A percentile compares a stretch with the other conserved stretches of the same genome.
Conservation (phyloP, 176 grass and related monocot genomes). For the Tillandsia leiboldiana region DNA sequence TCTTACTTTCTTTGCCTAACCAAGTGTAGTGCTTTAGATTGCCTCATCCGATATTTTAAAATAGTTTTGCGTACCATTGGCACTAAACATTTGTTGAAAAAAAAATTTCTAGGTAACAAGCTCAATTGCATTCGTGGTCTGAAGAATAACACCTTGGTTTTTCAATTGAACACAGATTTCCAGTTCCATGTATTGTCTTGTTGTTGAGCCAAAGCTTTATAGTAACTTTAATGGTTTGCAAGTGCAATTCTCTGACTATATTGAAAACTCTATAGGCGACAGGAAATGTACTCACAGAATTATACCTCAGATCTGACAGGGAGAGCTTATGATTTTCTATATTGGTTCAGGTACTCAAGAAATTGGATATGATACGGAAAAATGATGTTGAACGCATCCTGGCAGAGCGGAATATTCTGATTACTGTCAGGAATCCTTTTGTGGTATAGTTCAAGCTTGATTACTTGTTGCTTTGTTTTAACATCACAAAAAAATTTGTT, state of each 20-base stretch:
- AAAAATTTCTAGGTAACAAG: too few species aligned
- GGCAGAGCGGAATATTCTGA: slow-evolving; percentile 40
- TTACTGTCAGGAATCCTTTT: slow-evolving; percentile 38
- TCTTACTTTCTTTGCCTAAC: too few species aligned
- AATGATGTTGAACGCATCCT: slow-evolving; percentile 41
- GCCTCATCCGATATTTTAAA: too few species aligned
- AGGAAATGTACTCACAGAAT: not conserved
- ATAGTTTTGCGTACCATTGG: too few species aligned
- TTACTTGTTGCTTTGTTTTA: not conserved
- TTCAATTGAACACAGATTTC: too few species aligned
- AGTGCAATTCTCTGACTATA: not conserved
- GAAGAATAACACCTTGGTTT: too few species aligned
- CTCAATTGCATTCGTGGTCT: too few species aligned
- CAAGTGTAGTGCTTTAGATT: too few species aligned
- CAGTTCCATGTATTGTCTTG: not conserved
- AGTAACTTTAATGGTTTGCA: not conserved
- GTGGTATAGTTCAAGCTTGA: slow-evolving; percentile 19
- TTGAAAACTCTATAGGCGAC: not conserved
- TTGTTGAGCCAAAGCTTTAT: not conserved
- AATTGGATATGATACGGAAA: slow-evolving; percentile 41
- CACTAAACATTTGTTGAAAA: too few species aligned
- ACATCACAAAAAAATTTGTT: not conserved
- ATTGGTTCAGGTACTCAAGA: slow-evolving; percentile 31
- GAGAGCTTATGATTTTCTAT: not conserved
- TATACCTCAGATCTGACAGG: not conserved